These are phyloP conservation scores for Collariella sp. DNA, from an alignment of 495 filamentous ascomycete species.

Conservation along the genomic window DNA sequence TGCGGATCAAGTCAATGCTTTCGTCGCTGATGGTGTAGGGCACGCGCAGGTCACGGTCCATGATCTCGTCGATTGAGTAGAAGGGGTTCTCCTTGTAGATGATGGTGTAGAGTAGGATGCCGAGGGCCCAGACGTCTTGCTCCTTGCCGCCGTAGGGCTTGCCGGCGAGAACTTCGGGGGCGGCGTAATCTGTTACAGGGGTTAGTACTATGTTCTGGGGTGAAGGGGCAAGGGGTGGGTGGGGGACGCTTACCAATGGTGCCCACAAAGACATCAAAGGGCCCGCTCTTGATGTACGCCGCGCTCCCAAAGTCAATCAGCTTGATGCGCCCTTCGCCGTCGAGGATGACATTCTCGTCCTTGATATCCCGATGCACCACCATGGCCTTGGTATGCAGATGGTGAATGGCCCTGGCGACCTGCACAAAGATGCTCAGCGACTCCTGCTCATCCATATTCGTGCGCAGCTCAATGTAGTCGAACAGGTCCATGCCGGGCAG, in stretches of 20 bases:
- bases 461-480: conserved; percentile 93
- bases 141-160: conserved; percentile 90
- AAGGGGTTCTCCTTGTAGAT: conserved; percentile 99
- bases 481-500: conserved; percentile 98
- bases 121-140: conserved; percentile 98
- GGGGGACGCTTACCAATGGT: conserved; percentile 70
- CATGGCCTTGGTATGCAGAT: conserved; percentile 81
- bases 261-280: conserved; percentile 98
- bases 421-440: conserved; percentile 93
- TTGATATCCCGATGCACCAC: conserved; percentile 98
- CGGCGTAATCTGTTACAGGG: conserved; percentile 71
- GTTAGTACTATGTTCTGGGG: not conserved
- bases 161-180: conserved; percentile 91
- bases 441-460: conserved; percentile 93
- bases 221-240: not conserved
- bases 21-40: conserved; percentile 87
- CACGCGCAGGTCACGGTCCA: conserved; percentile 89
- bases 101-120: conserved; percentile 95
- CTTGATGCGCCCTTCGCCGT: conserved; percentile 93
- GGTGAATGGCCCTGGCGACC: conserved; percentile 79
- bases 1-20: conserved; percentile 78
- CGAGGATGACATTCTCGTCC: conserved; percentile 93
- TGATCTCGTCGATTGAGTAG: conserved; percentile 98
- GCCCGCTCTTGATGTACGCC: conserved; percentile 94
- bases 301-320: conserved; percentile 97